Percentiles rank a stretch among this genome's conserved stretches.
Conservation (phyloP, 2,329 filamentous ascomycete species). For the Eutypella sp. region DNA sequence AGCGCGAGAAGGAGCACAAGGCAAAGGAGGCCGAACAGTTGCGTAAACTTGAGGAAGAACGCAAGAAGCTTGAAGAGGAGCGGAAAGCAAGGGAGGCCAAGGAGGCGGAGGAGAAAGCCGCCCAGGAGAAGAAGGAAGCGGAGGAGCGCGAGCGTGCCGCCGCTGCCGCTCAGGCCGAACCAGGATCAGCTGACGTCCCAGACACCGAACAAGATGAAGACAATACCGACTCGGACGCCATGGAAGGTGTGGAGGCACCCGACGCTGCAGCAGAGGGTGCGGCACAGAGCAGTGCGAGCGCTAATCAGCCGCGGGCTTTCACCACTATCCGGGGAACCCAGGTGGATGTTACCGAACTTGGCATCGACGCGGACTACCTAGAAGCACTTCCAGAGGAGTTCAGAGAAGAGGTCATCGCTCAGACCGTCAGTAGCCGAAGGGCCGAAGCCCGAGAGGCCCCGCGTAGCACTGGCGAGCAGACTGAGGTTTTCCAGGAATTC, state of each 20-base stretch:
- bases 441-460: constrained; percentile 68
- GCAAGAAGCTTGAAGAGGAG: constrained; percentile 59
- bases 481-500: constrained; percentile 88
- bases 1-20: constrained; percentile 69
- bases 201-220: constrained; percentile 35
- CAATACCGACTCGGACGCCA: constrained; percentile 22
- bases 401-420: constrained; percentile 90
- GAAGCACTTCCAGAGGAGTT: constrained; percentile 97
- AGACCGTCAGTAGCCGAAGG: constrained; percentile 78
- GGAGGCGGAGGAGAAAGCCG: constrained; percentile 64
- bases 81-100: constrained; percentile 63
- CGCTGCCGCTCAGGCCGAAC: constrained; percentile 52
- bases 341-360: constrained; percentile 88
- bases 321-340: constrained; percentile 82
- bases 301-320: constrained; percentile 61
- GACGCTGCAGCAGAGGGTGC: constrained; percentile 25
- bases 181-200: constrained; percentile 41
- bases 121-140: constrained; percentile 63
- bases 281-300: constrained; percentile 33
- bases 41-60: constrained; percentile 54
- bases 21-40: constrained; percentile 50
- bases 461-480: constrained; percentile 65
- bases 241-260: constrained; percentile 31
- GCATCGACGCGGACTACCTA: constrained; percentile 91
- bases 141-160: constrained; percentile 64